These are phyloP conservation scores for Forsythia viridissima DNA, from an alignment of 257 asterid species.

Conservation along the genomic window DNA sequence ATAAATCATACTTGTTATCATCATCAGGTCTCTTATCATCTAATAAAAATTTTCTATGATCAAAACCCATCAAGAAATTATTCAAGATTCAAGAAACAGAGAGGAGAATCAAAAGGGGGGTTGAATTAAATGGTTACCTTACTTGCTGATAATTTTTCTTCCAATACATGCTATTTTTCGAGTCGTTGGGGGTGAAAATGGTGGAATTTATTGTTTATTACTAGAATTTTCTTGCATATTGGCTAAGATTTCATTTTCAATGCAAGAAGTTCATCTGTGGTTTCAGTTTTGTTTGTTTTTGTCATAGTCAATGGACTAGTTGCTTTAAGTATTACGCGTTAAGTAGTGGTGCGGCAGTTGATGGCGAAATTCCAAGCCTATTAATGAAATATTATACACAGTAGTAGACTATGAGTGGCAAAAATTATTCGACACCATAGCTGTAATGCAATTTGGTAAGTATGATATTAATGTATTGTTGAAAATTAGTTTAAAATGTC, in stretches of 20 bases:
- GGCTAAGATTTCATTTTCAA: slow-evolving; percentile 12
- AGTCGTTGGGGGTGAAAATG: neutral
- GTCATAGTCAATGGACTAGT: slow-evolving; percentile 34
- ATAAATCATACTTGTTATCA: neutral
- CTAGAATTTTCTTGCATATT: neutral
- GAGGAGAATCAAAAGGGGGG: neutral
- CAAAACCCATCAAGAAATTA: slow-evolving; percentile 25
- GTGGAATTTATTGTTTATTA: neutral
- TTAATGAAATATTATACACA: too few species aligned
- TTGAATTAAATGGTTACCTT: neutral
- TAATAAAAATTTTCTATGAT: slow-evolving; percentile 35
- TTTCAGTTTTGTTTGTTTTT: neutral
- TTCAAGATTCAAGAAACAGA: slow-evolving; percentile 7
- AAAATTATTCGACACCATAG: neutral
- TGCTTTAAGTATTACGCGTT: slow-evolving; percentile 25
- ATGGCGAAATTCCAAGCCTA: neutral
- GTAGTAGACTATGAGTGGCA: neutral
- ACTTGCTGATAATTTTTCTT: neutral
- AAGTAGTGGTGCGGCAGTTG: slow-evolving; percentile 32
- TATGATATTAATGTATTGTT: too few species aligned
- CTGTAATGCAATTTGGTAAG: neutral
- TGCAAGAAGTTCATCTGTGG: slow-evolving; percentile 19
- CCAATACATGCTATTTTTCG: neutral
- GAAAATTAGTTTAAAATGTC: too few species aligned
- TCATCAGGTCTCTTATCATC: neutral